These are phyloP conservation scores for Xylariomycetidae sp. DNA, from an alignment of 2,329 filamentous ascomycete genomes.

Conservation along the genomic window DNA sequence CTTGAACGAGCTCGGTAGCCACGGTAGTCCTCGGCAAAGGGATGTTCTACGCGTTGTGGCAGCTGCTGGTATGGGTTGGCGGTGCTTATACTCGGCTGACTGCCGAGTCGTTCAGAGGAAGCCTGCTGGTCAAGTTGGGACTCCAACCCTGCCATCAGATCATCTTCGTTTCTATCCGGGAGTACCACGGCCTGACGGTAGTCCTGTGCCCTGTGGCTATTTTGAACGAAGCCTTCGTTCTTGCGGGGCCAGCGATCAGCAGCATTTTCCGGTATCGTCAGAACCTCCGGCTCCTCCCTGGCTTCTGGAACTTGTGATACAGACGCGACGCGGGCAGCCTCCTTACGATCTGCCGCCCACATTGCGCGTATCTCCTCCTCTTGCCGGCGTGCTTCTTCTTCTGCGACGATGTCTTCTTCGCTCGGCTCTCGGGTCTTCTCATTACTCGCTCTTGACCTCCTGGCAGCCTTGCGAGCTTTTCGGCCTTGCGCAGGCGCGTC, in stretches of 20 bases:
- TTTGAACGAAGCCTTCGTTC: background rate
- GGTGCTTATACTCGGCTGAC: background rate
- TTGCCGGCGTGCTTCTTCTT: constrained; percentile 22
- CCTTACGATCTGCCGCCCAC: constrained; percentile 25
- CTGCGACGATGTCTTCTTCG: constrained; percentile 19
- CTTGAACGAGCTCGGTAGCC: background rate
- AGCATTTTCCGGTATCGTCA: background rate
- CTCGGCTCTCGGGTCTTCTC: constrained; percentile 9
- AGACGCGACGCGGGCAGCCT: constrained; percentile 21
- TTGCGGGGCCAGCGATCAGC: background rate
- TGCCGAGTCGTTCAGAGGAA: constrained; percentile 2
- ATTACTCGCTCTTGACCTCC: too few species aligned
- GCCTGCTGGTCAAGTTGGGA: constrained; percentile 18
- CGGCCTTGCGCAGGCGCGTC: too few species aligned
- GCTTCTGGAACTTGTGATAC: constrained; percentile 4
- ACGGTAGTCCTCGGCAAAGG: background rate
- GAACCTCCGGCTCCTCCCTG: background rate
- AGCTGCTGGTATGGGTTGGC: background rate
- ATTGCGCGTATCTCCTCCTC: constrained; percentile 26
- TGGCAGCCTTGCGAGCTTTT: too few species aligned
- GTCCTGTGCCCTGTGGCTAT: background rate
- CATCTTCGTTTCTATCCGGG: constrained; percentile 14
- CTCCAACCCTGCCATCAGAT: constrained; percentile 22
- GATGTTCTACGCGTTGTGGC: background rate
- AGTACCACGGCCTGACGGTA: background rate